Percentiles rank a stretch among this genome's conserved stretches.
phyloP scores from a whole-genome alignment of 2,329 filamentous ascomycete genomes.

The Talaromyces verruculosus region DNA sequence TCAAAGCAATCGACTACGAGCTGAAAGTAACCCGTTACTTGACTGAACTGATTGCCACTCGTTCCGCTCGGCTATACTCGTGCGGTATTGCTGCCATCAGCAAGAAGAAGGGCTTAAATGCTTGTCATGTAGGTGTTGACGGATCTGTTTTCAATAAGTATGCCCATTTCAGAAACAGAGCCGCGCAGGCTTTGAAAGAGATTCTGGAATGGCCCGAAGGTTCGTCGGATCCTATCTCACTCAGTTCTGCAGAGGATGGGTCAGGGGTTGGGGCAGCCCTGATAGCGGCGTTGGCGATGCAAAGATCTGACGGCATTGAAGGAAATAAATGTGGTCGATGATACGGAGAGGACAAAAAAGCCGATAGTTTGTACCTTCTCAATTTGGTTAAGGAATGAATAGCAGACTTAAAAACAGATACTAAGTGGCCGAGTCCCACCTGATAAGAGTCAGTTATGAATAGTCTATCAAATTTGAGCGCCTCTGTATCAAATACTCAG shows the following conservation, averaged over 20 bases:
- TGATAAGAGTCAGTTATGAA: too few species aligned
- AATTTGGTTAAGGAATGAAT: too few species aligned
- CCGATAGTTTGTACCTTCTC: neutral
- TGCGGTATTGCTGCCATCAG: slow-evolving; percentile 96
- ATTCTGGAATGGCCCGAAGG: slow-evolving; percentile 64
- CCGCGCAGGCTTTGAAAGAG: slow-evolving; percentile 80
- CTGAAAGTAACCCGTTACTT: slow-evolving; percentile 82
- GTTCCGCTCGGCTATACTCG: slow-evolving; percentile 84
- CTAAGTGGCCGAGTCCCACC: too few species aligned
- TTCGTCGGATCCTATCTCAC: slow-evolving; percentile 15
- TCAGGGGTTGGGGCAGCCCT: slow-evolving; percentile 26
- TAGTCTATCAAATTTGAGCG: too few species aligned
- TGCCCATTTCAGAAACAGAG: slow-evolving; percentile 89
- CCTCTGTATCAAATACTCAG: too few species aligned
- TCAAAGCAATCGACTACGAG: slow-evolving; percentile 71
- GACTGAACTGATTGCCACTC: slow-evolving; percentile 89
- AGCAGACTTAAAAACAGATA: too few species aligned
- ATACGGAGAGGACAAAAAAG: neutral
- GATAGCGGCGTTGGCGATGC: slow-evolving; percentile 23
- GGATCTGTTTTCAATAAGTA: slow-evolving; percentile 98
- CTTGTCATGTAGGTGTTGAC: slow-evolving; percentile 89
- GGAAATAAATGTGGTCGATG: neutral
- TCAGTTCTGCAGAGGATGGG: slow-evolving; percentile 23
- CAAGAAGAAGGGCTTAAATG: slow-evolving; percentile 83
- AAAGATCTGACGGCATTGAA: slow-evolving; percentile 12